Evolutionary conservation across 2,329 filamentous ascomycete genomes (phyloP), one percentile per base, ranked within the genome.

Genomic region (Cercospora zeae-maydis): DNA sequence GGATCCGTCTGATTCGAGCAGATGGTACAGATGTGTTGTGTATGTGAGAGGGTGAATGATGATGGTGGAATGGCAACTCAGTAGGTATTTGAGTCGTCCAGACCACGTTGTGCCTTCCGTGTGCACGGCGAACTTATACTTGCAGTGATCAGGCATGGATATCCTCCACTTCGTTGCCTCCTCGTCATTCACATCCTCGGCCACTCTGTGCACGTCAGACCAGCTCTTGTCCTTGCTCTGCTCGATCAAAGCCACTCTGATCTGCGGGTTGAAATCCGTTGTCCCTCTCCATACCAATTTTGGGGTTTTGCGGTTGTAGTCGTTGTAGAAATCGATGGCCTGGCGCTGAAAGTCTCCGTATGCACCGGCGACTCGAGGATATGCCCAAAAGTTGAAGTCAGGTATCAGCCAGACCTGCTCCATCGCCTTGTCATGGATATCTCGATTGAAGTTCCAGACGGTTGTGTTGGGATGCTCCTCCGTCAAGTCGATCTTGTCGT

Each of bases 351-450:
- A 69, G 30, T 73, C 70, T n/a, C 63, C 64, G 33, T 69, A 74
- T 1, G 67, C 62, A 9, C 65, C 68, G 4, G 68, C 68, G 1
- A 71, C 70, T 6, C 69, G 70, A 19, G 70, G 80, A 77, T 80
- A 83, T 8, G 78, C 75, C 79, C 80, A 84, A 73, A 81, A 83
- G 34, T 80, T 81, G 66, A 83, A 84, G 66, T 84, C 82, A 0
- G 82, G 81, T 72, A 83, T 82, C 19, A 83, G 72, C 82, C 82
- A 83, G 37, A 72, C 65, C 36, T 71, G 68, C 37, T 72, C 67
- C 64, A 75, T 73, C 8, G 75, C 30, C 70, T 74, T 57, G 76
- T 71, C 67, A 30, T 53, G 59, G 9, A 68, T 69, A 58, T 67
- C 64, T 53, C 67, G 69, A 57, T 64, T 69, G 66, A 67, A 82